Base-by-base conservation (phyloP, 2,329 filamentous ascomycete genomes). In the Pseudogymnoascus sp. region DNA sequence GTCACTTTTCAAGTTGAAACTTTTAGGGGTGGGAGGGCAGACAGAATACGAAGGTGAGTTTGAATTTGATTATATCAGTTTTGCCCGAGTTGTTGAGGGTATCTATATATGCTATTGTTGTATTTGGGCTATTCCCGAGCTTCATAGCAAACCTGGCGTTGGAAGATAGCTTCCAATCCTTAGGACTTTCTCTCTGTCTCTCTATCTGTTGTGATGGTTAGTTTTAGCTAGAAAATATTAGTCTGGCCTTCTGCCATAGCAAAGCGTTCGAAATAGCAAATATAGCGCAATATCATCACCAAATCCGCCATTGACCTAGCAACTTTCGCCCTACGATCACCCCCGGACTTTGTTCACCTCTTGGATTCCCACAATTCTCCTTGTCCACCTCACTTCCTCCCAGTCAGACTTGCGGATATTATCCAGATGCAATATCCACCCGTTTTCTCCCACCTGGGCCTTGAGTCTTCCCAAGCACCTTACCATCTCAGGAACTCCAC, bases 331-430 rank as follows among this genome's bases (percentile, higher is more conserved):
- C 13, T 29, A 33, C 24, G 5, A 21, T 33, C 47, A 33, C 29
- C 11, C 29, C 5, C 5, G 8, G 5, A 21, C n/a, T 17, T 54
- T 33, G n/a, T 11, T 11, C 1, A 10, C 47, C n/a, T 33, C 47
- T 3, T 33, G 29, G 11, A 54, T n/a, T 11, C 47, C 47, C 5
- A 33, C 26, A 33, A 54, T 54, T 8, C 47, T 54, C 63, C 77
- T 77, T 3, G 77, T 79, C 73, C 75, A 77, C 9, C 74, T 71
- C n/a, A 84, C 73, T 66, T 84, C 81, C 31, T 81, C 80, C 78
- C 78, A 81, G 33, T 72, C 76, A 2, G 78, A 79, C 63, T 78
- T 73, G 75, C 80, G 79, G 10, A 83, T 77, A 61, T 76, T 81
- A 61, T 79, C 68, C 4, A 84, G 72, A 7, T 74, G 71, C 58